These are phyloP conservation scores for Xylariaceae sp. DNA, from an alignment of 2,329 filamentous ascomycete genomes.

Conservation along the genomic window DNA sequence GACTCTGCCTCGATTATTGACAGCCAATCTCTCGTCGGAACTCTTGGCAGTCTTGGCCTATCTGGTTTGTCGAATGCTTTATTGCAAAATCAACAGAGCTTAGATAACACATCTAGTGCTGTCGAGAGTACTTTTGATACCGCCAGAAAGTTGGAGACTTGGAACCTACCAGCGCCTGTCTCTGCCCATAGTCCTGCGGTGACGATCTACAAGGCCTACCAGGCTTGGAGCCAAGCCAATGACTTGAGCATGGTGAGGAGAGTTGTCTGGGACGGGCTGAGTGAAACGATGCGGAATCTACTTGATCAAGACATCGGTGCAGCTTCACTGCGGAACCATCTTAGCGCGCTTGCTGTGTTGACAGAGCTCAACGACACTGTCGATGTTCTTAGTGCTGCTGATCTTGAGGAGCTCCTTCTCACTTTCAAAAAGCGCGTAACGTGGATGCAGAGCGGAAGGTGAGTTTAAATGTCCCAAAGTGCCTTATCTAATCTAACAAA, in stretches of 20 bases:
- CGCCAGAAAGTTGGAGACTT: slow-evolving; percentile 79
- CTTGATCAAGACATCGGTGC: slow-evolving; percentile 46
- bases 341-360: slow-evolving; percentile 66
- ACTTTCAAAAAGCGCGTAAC: slow-evolving; percentile 61
- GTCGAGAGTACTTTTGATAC: slow-evolving; percentile 73
- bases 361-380: slow-evolving; percentile 79
- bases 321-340: slow-evolving; percentile 48
- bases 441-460: slow-evolving; percentile 84
- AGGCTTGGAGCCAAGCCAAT: slow-evolving; percentile 67
- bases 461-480: slow-evolving; percentile 34
- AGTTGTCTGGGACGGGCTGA: slow-evolving; percentile 61
- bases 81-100: slow-evolving; percentile 61
- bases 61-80: slow-evolving; percentile 82
- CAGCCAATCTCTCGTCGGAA: slow-evolving; percentile 66
- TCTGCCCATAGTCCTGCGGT: slow-evolving; percentile 60
- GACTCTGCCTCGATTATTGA: slow-evolving; percentile 56
- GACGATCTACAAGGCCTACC: slow-evolving; percentile 75
- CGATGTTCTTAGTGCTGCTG: slow-evolving; percentile 52
- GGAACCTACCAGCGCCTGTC: slow-evolving; percentile 78
- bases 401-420: slow-evolving; percentile 59
- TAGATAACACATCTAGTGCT: slow-evolving; percentile 53
- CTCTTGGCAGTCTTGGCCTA: slow-evolving; percentile 75
- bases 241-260: slow-evolving; percentile 50
- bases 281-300: slow-evolving; percentile 57
- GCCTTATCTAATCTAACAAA: slow-evolving; percentile 19